Conservation (phyloP, 2,329 filamentous ascomycete species). For the Chaetomium globosum region DNA sequence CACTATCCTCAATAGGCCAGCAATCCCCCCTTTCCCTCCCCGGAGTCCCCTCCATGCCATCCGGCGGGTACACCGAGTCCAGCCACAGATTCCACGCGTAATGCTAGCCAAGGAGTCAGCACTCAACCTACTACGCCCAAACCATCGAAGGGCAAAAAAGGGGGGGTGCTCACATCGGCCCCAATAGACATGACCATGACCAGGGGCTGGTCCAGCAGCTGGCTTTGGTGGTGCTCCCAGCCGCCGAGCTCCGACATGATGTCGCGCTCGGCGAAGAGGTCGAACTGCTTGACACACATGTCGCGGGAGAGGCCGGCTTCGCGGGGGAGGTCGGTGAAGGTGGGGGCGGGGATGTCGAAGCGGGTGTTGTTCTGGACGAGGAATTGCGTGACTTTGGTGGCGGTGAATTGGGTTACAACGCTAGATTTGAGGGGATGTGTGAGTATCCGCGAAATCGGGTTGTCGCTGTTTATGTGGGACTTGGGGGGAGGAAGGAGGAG, state of each 20-base stretch:
- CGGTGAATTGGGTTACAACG: slow-evolving; percentile 61
- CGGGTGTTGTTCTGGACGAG: slow-evolving; percentile 59
- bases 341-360: slow-evolving; percentile 49
- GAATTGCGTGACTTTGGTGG: slow-evolving; percentile 55
- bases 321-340: slow-evolving; percentile 35
- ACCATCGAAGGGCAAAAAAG: too few relatives aligned
- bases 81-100: slow-evolving; percentile 68
- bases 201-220: slow-evolving; percentile 59
- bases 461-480: too few relatives aligned
- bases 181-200: slow-evolving; percentile 65
- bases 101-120: slow-evolving; percentile 26
- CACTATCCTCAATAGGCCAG: background rate
- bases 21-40: slow-evolving; percentile 52
- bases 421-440: slow-evolving; percentile 33
- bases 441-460: too few relatives aligned
- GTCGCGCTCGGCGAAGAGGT: slow-evolving; percentile 54
- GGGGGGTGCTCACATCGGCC: slow-evolving; percentile 43
- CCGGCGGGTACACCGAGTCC: slow-evolving; percentile 48
- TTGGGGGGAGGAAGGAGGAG: background rate
- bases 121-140: background rate
- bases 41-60: slow-evolving; percentile 40
- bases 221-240: slow-evolving; percentile 54
- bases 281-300: slow-evolving; percentile 61
- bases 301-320: slow-evolving; percentile 53
- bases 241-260: slow-evolving; percentile 60